Percentiles rank a stretch among this genome's conserved stretches.
These are phyloP conservation scores for Citrus glauca DNA, from an alignment of 345 rosid genomes.

Conservation along the genomic window DNA sequence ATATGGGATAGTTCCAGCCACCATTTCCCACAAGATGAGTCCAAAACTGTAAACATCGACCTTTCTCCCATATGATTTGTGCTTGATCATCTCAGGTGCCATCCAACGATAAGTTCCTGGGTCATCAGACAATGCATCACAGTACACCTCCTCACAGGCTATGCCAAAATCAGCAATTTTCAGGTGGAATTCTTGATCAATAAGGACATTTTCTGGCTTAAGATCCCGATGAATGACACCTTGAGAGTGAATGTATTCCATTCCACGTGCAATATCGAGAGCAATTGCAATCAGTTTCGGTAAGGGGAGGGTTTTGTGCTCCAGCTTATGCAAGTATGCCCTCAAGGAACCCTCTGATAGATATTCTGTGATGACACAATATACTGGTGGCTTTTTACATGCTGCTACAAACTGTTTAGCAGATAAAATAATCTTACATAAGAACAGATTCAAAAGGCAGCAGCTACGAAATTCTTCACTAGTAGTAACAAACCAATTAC, in stretches of 20 bases:
- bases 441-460: slow-evolving; percentile 11
- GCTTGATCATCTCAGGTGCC: slow-evolving; percentile 99
- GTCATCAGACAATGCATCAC: slow-evolving; percentile 83
- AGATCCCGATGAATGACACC: slow-evolving; percentile 94
- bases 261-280: slow-evolving; percentile 81
- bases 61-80: slow-evolving; percentile 73
- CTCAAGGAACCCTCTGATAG: slow-evolving; percentile 79
- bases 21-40: slow-evolving; percentile 96
- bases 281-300: slow-evolving; percentile 58
- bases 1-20: slow-evolving; percentile 83
- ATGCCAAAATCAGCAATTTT: slow-evolving; percentile 98
- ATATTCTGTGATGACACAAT: slow-evolving; percentile 64
- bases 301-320: slow-evolving; percentile 65
- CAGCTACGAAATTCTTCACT: not conserved
- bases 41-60: slow-evolving; percentile 97
- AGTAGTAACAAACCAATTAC: not conserved
- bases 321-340: slow-evolving; percentile 91
- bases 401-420: slow-evolving; percentile 67
- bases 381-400: slow-evolving; percentile 71
- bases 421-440: slow-evolving; percentile 13
- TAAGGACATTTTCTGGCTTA: slow-evolving; percentile 90
- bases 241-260: slow-evolving; percentile 89
- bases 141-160: slow-evolving; percentile 85
- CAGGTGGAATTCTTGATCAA: slow-evolving; percentile 62
- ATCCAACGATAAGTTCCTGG: slow-evolving; percentile 99